Conservation (phyloP, 2,329 filamentous ascomycete species). For the Aspergillus vadensis region DNA sequence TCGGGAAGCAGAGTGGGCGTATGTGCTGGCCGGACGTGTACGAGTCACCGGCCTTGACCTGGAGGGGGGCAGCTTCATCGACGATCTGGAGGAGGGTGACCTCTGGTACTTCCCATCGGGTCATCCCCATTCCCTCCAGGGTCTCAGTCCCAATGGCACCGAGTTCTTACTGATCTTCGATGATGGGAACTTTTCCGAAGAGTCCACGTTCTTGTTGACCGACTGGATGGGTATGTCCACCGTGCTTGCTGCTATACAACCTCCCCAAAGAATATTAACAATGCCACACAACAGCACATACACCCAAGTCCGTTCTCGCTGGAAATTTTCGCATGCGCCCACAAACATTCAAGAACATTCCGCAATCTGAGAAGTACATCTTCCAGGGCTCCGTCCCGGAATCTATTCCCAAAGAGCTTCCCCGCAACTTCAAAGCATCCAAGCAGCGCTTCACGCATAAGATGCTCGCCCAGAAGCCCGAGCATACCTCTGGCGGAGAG, state of each 20-base stretch:
- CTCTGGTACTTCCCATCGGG: conserved; percentile 12
- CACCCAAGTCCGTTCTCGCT: conserved; percentile 10
- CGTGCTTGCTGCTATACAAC: neutral
- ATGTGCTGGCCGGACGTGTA: conserved; percentile 6
- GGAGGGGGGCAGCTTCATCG: conserved; percentile 10
- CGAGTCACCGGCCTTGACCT: conserved; percentile 5
- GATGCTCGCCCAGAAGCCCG: conserved; percentile 6
- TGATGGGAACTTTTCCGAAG: conserved; percentile 7
- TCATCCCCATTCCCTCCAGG: conserved; percentile 10
- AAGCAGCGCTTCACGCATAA: conserved; percentile 10
- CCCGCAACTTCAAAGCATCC: conserved; percentile 9
- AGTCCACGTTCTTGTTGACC: conserved; percentile 9
- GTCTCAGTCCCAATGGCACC: conserved; percentile 5
- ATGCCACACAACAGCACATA: conserved; percentile 1
- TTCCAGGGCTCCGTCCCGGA: conserved; percentile 5
- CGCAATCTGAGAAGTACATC: conserved; percentile 7
- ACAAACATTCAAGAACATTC: conserved; percentile 8
- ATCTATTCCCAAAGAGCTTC: conserved; percentile 1
- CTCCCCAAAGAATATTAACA: neutral
- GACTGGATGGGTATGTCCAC: conserved; percentile 7
- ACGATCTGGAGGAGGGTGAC: conserved; percentile 7
- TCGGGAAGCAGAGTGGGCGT: conserved; percentile 10
- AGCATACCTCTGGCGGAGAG: conserved; percentile 1
- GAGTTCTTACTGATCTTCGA: conserved; percentile 11
- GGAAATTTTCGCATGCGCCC: conserved; percentile 10